Conservation (phyloP, 441 rosid genomes). For the Croton laevigatus region DNA sequence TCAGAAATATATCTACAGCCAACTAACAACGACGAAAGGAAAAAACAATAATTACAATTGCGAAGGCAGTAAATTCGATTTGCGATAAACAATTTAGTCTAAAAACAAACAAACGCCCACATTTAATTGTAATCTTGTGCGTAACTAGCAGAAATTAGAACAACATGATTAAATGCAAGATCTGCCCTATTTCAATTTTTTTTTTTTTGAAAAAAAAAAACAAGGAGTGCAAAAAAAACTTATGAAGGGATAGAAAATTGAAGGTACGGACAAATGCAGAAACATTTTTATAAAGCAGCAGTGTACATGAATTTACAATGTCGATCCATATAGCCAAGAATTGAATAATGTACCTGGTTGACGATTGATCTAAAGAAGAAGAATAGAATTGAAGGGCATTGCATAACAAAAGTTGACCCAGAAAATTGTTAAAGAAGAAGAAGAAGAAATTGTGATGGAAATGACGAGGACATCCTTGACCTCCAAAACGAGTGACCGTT, state of each 20-base stretch:
- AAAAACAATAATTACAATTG: not conserved
- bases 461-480: not conserved
- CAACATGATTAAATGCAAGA: not conserved
- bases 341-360: constrained; percentile 2
- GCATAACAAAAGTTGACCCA: not conserved
- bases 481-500: constrained; percentile 12
- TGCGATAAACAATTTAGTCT: not conserved
- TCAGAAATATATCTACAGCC: not conserved
- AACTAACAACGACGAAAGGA: not conserved
- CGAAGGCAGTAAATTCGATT: not conserved
- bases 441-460: not conserved
- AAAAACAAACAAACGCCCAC: not conserved
- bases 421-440: not conserved
- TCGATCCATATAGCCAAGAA: not conserved
- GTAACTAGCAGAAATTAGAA: not conserved
- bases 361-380: not conserved
- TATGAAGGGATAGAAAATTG: not conserved
- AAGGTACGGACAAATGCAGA: not conserved
- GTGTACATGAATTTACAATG: not conserved
- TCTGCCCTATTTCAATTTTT: not conserved
- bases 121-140: not conserved
- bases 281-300: not conserved
- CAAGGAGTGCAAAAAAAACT: not conserved
- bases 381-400: constrained; percentile 6
- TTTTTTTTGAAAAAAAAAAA: too few relatives aligned